Conservation (phyloP, 352 stramenopile species). For the Pythium vanterpoolii region DNA sequence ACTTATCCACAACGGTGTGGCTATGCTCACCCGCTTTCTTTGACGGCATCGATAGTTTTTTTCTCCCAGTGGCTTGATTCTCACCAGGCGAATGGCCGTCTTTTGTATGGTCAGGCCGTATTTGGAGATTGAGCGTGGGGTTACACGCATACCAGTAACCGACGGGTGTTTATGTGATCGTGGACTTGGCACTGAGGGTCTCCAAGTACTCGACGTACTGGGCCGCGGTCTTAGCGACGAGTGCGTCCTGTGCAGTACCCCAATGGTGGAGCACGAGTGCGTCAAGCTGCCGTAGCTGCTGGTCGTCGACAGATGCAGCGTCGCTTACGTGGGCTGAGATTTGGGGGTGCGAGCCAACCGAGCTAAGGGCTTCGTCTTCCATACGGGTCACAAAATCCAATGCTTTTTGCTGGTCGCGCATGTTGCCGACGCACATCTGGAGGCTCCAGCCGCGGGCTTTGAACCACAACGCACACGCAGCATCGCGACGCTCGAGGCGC, state of each 20-base stretch:
- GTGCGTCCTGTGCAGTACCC: conserved; percentile 30
- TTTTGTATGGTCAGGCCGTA: too few relatives aligned
- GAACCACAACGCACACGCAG: conserved; percentile 64
- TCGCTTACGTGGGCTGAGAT: conserved; percentile 36
- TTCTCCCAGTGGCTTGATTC: not conserved
- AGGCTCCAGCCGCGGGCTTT: conserved; percentile 55
- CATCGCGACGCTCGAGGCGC: conserved; percentile 40
- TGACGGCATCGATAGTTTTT: not conserved
- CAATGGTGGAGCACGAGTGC: conserved; percentile 55
- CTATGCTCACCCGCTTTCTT: not conserved
- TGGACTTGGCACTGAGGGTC: not conserved
- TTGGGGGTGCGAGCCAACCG: not conserved
- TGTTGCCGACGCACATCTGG: conserved; percentile 26
- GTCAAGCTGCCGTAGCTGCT: conserved; percentile 64
- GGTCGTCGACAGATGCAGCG: conserved; percentile 27
- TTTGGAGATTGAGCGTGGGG: too few relatives aligned
- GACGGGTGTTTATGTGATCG: not conserved
- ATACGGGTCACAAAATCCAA: conserved; percentile 14
- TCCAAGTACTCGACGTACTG: conserved; percentile 55
- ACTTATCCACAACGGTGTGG: conserved; percentile 24
- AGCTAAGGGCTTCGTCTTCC: conserved; percentile 27
- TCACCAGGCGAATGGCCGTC: not conserved
- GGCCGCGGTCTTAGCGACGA: conserved; percentile 33
- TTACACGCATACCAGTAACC: too few relatives aligned
- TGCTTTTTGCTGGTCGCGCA: conserved; percentile 22